Percentiles rank a stretch among this genome's conserved stretches.
Conservation (phyloP, 1,139 yeast species). For the Pichia sp. region DNA sequence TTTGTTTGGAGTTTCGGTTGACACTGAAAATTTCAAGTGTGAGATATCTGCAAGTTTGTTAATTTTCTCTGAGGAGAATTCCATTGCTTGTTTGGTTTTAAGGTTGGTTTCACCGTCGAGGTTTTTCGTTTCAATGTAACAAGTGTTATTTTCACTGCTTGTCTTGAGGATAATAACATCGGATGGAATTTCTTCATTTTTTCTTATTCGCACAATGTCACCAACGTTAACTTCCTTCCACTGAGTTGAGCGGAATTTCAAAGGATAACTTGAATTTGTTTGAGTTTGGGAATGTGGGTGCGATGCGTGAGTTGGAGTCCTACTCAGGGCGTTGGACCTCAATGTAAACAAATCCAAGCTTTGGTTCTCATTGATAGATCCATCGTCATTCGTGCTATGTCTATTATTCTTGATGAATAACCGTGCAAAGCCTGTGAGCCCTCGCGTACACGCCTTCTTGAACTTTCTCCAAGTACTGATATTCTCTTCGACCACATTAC, state of each 20-base stretch:
- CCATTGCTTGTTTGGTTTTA: slow-evolving; percentile 45
- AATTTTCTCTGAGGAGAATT: slow-evolving; percentile 33
- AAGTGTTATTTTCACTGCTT: slow-evolving; percentile 45
- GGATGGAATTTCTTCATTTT: slow-evolving; percentile 54
- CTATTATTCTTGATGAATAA: slow-evolving; percentile 59
- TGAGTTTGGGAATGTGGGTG: not conserved
- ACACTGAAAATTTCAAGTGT: slow-evolving; percentile 35
- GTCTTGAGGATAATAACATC: slow-evolving; percentile 46
- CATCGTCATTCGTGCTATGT: slow-evolving; percentile 23
- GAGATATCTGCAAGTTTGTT: slow-evolving; percentile 39
- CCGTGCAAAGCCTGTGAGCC: slow-evolving; percentile 21
- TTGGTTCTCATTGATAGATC: not conserved
- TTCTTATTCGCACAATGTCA: slow-evolving; percentile 43
- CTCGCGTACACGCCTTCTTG: slow-evolving; percentile 36
- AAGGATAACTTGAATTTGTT: slow-evolving; percentile 8
- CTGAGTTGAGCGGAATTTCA: slow-evolving; percentile 27
- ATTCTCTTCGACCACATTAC: slow-evolving; percentile 39
- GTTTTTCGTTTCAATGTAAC: slow-evolving; percentile 54
- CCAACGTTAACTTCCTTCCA: slow-evolving; percentile 55
- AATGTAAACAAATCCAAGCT: slow-evolving; percentile 6
- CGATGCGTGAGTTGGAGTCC: not conserved
- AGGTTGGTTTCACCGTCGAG: slow-evolving; percentile 57
- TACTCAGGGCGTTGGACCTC: slow-evolving; percentile 2
- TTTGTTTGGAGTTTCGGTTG: slow-evolving; percentile 51
- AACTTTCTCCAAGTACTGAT: slow-evolving; percentile 47